Percentiles rank a stretch among this genome's conserved stretches.
phyloP scores from a whole-genome alignment of 495 filamentous ascomycete genomes.

The Bryoglossum gracile region DNA sequence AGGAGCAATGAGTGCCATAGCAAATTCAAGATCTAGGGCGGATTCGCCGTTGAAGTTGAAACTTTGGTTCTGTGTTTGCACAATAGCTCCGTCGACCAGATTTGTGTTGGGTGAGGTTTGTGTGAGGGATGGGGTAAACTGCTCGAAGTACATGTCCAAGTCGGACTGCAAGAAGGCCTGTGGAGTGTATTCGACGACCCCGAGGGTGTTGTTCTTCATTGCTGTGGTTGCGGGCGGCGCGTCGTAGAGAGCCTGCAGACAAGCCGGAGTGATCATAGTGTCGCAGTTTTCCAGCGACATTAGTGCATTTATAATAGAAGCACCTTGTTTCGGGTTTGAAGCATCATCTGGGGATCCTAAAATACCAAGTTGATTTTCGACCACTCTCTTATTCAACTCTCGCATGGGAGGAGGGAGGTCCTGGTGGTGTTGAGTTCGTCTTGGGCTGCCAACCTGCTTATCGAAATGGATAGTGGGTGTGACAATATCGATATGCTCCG shows the following conservation, averaged over 20 bases:
- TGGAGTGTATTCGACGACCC: conserved; percentile 34
- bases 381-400: conserved; percentile 12
- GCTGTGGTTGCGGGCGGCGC: conserved; percentile 16
- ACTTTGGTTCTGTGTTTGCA: conserved; percentile 14
- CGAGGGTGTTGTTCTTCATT: conserved; percentile 25
- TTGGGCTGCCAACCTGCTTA: conserved; percentile 7
- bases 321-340: conserved; percentile 28
- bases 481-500: conserved; percentile 19
- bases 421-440: conserved; percentile 6
- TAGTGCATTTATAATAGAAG: conserved; percentile 23
- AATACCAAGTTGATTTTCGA: conserved; percentile 3
- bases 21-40: conserved; percentile 26
- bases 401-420: conserved; percentile 8
- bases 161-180: conserved; percentile 44
- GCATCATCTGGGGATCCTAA: conserved; percentile 15
- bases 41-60: conserved; percentile 22
- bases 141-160: conserved; percentile 52
- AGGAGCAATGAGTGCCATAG: conserved; percentile 20
- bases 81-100: conserved; percentile 14
- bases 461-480: conserved; percentile 23
- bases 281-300: conserved; percentile 31
- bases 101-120: conserved; percentile 26
- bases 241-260: conserved; percentile 29
- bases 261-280: conserved; percentile 27
- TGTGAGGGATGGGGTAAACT: conserved; percentile 32